Conservation (phyloP, 768 basidiomycete genomes). For the Porphyrellus cyaneotinctus region DNA sequence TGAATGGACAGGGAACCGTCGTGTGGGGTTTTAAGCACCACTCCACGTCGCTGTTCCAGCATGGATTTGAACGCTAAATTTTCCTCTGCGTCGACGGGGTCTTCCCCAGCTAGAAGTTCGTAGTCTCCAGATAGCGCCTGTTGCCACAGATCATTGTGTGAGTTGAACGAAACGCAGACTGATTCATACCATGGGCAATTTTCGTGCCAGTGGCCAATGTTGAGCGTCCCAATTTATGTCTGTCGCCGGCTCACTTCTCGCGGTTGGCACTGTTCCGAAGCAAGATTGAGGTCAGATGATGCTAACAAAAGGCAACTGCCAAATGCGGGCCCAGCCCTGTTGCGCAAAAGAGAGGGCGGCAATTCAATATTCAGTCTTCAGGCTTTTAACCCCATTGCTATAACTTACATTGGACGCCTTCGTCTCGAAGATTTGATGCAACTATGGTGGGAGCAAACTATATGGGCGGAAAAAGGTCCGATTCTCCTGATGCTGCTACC, state of each 20-base stretch:
- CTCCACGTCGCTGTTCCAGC: slow-evolving; percentile 17
- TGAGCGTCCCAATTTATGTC: background rate
- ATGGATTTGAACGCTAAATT: slow-evolving; percentile 12
- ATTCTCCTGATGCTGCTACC: background rate
- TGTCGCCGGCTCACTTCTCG: background rate
- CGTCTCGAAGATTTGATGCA: background rate
- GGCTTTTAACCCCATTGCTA: background rate
- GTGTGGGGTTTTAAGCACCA: slow-evolving; percentile 21
- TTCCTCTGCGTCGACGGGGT: slow-evolving; percentile 9
- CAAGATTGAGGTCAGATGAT: no score
- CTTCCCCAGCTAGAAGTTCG: slow-evolving; percentile 15
- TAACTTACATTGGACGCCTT: background rate
- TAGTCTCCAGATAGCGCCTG: slow-evolving; percentile 12
- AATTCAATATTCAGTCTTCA: background rate
- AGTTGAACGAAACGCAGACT: background rate
- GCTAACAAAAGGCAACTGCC: no score
- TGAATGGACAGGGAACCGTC: slow-evolving; percentile 27
- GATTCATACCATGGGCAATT: slow-evolving; percentile 11
- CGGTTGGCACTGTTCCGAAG: background rate
- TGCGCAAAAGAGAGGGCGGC: no score
- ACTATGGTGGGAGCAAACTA: slow-evolving; percentile 68
- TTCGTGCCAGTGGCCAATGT: background rate
- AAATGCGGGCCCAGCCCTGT: no score
- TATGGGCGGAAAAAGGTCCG: slow-evolving; percentile 69
- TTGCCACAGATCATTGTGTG: background rate